Evolutionary conservation across 2,329 filamentous ascomycete genomes (phyloP), one percentile per base, ranked within the genome.

Genomic region (Immersiporthe knoxdaviesiana): DNA sequence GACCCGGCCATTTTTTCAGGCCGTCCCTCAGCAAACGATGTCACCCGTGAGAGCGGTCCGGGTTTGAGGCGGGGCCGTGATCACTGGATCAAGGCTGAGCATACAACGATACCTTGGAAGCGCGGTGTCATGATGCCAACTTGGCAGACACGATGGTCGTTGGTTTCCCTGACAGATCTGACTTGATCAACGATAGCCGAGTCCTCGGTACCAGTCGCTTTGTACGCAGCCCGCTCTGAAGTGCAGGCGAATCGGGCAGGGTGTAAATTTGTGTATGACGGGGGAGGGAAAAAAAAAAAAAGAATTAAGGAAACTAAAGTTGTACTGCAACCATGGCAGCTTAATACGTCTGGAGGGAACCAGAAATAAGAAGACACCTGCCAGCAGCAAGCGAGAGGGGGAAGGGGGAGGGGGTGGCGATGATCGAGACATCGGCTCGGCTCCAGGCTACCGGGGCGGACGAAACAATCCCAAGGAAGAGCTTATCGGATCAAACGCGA

Each of bases 371-470:
- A 47, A 11, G 52, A 56, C 30, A 21, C 30, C 30, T 59, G 56
- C 32, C 10, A 59, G 18, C 56, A 37, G 32, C 56, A 56, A 56
- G 52, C 52, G 27, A 54, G 10, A 12, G n/a, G n/a, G n/a, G 50
- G 11, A 12, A 12, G 11, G 37, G 37, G 37, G 37, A 10, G 52
- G 27, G 52, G 56, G 37, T 12, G 56, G 32, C 56, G 32, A 37
- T 32, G 56, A 24, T 59, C 56, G 56, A 59, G 11, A 30, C 18
- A 32, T 59, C 56, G 56, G 32, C 56, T 59, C 56, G 56, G 56
- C 21, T 37, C 56, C 56, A 59, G 56, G 32, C 56, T 37, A 16
- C 56, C 56, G 56, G 56, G 56, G 52, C 52, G 5, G 24, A 56
- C 21, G n/a, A n/a, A 3, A 24, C 52, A 7, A 8, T 56, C n/a